These are phyloP conservation scores for Casuarina equisetifolia DNA, from an alignment of 306 rosid species.

Conservation along the genomic window DNA sequence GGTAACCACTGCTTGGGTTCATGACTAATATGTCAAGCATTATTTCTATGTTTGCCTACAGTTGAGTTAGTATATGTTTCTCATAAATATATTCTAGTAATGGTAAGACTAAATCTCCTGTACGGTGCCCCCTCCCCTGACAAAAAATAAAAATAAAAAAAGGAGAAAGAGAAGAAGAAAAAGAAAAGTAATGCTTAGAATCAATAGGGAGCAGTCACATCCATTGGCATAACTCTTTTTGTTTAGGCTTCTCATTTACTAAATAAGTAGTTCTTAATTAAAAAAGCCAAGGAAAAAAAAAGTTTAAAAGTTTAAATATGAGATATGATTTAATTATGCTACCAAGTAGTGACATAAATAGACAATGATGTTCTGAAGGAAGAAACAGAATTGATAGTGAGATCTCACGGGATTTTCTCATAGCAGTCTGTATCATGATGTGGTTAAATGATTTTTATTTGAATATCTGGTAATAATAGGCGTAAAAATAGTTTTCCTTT, in stretches of 20 bases:
- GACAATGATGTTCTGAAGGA: not conserved
- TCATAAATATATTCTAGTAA: too few relatives aligned
- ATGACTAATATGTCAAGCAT: not conserved
- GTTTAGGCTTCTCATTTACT: not conserved
- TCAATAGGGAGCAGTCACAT: not conserved
- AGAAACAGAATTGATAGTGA: not conserved
- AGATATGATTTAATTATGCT: not conserved
- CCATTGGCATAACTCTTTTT: not conserved
- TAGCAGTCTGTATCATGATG: not conserved
- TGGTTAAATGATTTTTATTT: not conserved
- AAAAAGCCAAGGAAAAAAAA: too few relatives aligned
- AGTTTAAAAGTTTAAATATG: not conserved
- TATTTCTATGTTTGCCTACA: not conserved
- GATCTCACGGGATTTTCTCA: not conserved
- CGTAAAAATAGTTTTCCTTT: not conserved
- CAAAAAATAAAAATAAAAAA: too few relatives aligned
- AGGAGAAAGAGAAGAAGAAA: too few relatives aligned
- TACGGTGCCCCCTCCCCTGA: too few relatives aligned
- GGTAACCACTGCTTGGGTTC: constrained; percentile 40
- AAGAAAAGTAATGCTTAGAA: not conserved
- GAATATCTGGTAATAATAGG: not conserved
- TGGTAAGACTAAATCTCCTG: too few relatives aligned
- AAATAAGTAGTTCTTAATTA: not conserved
- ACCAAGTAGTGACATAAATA: not conserved
- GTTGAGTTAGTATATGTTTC: too few relatives aligned